Percentiles rank a stretch among this genome's conserved stretches.
These are phyloP conservation scores for Chrysanthemum seticuspe DNA, from an alignment of 129 eudicot genomes.

Conservation along the genomic window DNA sequence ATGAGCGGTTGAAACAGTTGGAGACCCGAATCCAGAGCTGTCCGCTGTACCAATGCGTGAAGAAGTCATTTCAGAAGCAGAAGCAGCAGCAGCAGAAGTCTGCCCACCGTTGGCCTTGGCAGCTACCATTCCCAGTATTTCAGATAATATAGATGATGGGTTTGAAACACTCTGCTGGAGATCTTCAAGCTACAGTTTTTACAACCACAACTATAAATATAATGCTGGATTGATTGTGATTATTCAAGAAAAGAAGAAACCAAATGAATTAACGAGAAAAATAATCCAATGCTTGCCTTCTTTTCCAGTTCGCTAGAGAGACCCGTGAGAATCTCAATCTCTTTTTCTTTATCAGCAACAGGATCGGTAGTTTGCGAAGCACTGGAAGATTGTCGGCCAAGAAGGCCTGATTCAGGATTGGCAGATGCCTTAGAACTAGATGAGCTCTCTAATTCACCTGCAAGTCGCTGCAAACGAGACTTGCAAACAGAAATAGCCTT, in stretches of 20 bases:
- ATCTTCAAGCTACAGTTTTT: conserved; percentile 83
- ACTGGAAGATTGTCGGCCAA: conserved; percentile 49
- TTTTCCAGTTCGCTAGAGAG: conserved; percentile 79
- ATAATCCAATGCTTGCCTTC: conserved; percentile 53
- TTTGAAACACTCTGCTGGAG: conserved; percentile 73
- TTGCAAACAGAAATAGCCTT: conserved; percentile 87
- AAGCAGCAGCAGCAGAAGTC: conserved; percentile 23
- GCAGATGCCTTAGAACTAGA: conserved; percentile 33
- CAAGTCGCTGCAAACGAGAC: conserved; percentile 71
- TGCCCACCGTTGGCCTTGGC: conserved; percentile 66
- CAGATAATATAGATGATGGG: conserved; percentile 73
- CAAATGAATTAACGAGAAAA: neutral
- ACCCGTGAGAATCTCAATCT: conserved; percentile 73
- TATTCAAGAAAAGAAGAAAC: neutral
- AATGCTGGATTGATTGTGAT: too few relatives aligned
- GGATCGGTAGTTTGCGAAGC: conserved; percentile 40
- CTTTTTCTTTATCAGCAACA: conserved; percentile 60
- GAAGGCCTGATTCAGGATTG: conserved; percentile 34
- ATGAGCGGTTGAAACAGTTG: conserved; percentile 67
- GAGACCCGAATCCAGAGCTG: conserved; percentile 51
- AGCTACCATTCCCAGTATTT: conserved; percentile 60
- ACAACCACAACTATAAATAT: conserved; percentile 14
- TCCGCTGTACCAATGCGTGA: conserved; percentile 49
- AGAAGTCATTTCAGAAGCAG: conserved; percentile 37
- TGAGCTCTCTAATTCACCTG: conserved; percentile 47